These are phyloP conservation scores for Cynanchum wilfordii DNA, from an alignment of 257 asterid species.

Conservation along the genomic window DNA sequence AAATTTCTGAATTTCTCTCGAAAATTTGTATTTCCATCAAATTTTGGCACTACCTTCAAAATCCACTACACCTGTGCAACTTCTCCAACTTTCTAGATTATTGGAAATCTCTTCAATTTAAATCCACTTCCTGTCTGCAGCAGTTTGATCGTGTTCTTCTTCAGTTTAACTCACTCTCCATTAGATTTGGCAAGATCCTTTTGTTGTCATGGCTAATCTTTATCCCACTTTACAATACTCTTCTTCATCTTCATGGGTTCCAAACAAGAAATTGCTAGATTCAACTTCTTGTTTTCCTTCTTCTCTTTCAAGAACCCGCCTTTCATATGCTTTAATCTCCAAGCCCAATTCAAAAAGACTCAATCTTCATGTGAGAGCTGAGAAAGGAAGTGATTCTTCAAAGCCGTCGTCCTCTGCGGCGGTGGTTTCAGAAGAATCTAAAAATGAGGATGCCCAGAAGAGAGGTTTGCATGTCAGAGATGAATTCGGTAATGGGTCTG, in stretches of 20 bases:
- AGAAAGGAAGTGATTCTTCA: conserved; percentile 41
- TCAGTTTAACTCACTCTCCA: conserved; percentile 8
- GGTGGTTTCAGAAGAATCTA: conserved; percentile 45
- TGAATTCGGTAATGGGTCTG: conserved; percentile 20
- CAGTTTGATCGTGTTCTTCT: conserved; percentile 7
- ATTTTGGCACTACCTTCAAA: conserved; percentile 22
- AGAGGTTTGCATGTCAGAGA: conserved; percentile 24
- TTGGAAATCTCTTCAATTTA: conserved; percentile 20
- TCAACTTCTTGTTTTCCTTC: conserved; percentile 13
- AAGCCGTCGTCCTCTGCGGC: conserved; percentile 37
- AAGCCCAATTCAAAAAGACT: conserved; percentile 30
- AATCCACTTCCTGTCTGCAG: not conserved
- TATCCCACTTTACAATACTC: conserved; percentile 34
- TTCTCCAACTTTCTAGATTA: conserved; percentile 65
- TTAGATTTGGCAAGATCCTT: conserved; percentile 2
- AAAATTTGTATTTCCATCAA: not conserved
- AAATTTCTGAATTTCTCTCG: not conserved
- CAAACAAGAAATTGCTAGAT: conserved; percentile 18
- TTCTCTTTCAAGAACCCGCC: conserved; percentile 24
- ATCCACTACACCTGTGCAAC: conserved; percentile 29
- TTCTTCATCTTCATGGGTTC: conserved; percentile 29
- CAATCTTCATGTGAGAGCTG: conserved; percentile 46
- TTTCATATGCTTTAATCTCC: conserved; percentile 16
- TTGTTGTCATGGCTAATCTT: conserved; percentile 40
- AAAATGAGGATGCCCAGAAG: conserved; percentile 23